A percentile compares a stretch with the other conserved stretches of the same genome.
These are phyloP conservation scores for Exophiala sp. DNA, from an alignment of 2,329 filamentous ascomycete genomes.

Conservation along the genomic window DNA sequence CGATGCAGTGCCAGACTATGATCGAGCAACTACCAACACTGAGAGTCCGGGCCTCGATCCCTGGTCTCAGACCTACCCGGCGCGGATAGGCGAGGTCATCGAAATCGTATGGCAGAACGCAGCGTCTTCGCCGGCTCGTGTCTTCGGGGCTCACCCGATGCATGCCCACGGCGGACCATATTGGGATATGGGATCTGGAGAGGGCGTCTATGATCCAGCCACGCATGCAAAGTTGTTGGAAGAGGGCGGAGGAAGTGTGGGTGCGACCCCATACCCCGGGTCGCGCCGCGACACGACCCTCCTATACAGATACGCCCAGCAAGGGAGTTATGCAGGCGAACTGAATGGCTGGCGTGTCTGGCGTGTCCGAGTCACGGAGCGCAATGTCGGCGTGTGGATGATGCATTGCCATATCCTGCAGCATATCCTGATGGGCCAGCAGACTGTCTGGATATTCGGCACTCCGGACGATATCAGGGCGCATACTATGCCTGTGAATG, in stretches of 20 bases:
- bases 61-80: conserved; percentile 2
- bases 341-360: conserved; percentile 57
- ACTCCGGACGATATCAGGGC: conserved; percentile 37
- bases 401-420: conserved; percentile 47
- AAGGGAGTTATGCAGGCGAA: conserved; percentile 33
- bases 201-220: conserved; percentile 41
- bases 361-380: conserved; percentile 46
- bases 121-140: conserved; percentile 29
- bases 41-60: background rate
- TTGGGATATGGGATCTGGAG: conserved; percentile 45
- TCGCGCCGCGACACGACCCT: conserved; percentile 46
- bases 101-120: conserved; percentile 43
- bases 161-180: conserved; percentile 44
- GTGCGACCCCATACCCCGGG: conserved; percentile 5
- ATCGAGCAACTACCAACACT: conserved; percentile 35
- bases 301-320: conserved; percentile 48
- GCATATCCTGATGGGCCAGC: conserved; percentile 42
- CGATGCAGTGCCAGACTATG: conserved; percentile 36
- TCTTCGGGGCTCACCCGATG: conserved; percentile 40
- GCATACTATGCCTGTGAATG: conserved; percentile 27
- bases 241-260: conserved; percentile 8
- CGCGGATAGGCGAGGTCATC: conserved; percentile 42
- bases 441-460: conserved; percentile 43
- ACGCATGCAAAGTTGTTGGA: conserved; percentile 36
- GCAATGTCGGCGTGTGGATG: conserved; percentile 46